Evolutionary conservation across 164 flowering plant genomes (phyloP).

Genomic region (Dillenia suffruticosa): DNA sequence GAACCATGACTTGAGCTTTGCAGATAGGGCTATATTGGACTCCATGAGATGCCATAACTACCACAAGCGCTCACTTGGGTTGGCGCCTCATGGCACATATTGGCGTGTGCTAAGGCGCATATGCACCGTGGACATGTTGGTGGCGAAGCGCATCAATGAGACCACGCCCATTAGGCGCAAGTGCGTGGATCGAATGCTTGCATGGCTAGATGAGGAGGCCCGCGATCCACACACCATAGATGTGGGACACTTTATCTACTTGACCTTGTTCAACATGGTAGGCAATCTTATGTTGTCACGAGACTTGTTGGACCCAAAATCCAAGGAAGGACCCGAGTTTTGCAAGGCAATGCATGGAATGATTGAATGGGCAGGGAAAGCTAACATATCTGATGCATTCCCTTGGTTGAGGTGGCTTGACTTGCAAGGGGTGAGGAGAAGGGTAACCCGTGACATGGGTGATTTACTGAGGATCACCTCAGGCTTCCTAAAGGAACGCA

Average conservation of each 20-base stretch:
- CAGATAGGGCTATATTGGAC: slow-evolving; percentile 45
- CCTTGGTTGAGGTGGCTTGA: slow-evolving; percentile 42
- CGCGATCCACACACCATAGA: slow-evolving; percentile 15
- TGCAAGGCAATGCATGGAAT: slow-evolving; percentile 37
- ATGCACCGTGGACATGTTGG: slow-evolving; percentile 38
- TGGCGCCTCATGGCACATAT: slow-evolving; percentile 43
- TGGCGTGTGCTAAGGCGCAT: slow-evolving; percentile 57
- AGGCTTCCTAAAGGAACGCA: slow-evolving; percentile 36
- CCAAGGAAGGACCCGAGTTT: slow-evolving; percentile 37
- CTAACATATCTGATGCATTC: slow-evolving; percentile 45
- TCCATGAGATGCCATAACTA: slow-evolving; percentile 39
- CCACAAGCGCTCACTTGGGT: slow-evolving; percentile 39
- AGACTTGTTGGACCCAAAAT: slow-evolving; percentile 41
- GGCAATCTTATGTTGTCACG: slow-evolving; percentile 50
- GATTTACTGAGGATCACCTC: slow-evolving; percentile 40
- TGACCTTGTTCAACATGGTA: slow-evolving; percentile 49
- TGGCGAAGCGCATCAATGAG: slow-evolving; percentile 33
- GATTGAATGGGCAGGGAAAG: slow-evolving; percentile 48
- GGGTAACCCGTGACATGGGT: slow-evolving; percentile 39
- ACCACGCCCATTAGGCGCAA: slow-evolving; percentile 15
- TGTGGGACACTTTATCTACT: slow-evolving; percentile 41
- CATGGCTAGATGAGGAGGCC: slow-evolving; percentile 20
- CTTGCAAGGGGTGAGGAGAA: slow-evolving; percentile 42
- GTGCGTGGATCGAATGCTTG: slow-evolving; percentile 39
- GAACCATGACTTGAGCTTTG: slow-evolving; percentile 37